Evolutionary conservation across 371 early-diverging fungal species (phyloP), one percentile per base, ranked within the genome.

Genomic region (Rhizopus sp.): DNA sequence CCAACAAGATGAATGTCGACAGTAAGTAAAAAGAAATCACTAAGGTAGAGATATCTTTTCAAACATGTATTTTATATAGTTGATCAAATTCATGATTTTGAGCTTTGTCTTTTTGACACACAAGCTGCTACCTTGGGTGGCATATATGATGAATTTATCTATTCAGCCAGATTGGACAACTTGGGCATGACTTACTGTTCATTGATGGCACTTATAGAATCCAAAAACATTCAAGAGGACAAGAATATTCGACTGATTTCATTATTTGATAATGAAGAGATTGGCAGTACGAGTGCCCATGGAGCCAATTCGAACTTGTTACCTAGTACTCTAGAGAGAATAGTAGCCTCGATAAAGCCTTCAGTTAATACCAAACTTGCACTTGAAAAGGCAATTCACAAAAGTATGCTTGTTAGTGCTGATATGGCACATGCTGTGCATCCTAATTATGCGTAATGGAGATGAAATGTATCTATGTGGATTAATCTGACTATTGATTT

Each of bases 231-330:
- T 10, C 9, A 68, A 31, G 63, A 77, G 16, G 93, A 94, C 45
- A 69, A 87, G 46, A 81, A 87, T 47, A 83, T 96, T 62, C 90
- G 94, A 51, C 70, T 98, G 44, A 76, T 95, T 30, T 81, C 91
- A 13, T 81, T 96, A 31, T 98, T 97, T 69, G 98, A 97, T 72
- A 94, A 96, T 78, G 98, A 98, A 76, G 98, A 98, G 68, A 87
- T 97, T 47, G 98, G 98, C 12, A 94, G 94, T 37, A 79, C 73
- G 9, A 87, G 93, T 23, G 94, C 94, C 7, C 86, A 93, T 57
- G 98, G 98, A 32, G 98, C 98, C 33, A 89, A 91, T 69, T 94
- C 94, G 6, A 87, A 88, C 57, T 70, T 96, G 60, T 72, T 96
- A 37, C 93, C 89, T 49, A 57, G 80, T 30, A 81, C 88, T 13